These are phyloP conservation scores for Incumbomyces delicatus DNA, from an alignment of 2,329 filamentous ascomycete genomes.

Conservation along the genomic window DNA sequence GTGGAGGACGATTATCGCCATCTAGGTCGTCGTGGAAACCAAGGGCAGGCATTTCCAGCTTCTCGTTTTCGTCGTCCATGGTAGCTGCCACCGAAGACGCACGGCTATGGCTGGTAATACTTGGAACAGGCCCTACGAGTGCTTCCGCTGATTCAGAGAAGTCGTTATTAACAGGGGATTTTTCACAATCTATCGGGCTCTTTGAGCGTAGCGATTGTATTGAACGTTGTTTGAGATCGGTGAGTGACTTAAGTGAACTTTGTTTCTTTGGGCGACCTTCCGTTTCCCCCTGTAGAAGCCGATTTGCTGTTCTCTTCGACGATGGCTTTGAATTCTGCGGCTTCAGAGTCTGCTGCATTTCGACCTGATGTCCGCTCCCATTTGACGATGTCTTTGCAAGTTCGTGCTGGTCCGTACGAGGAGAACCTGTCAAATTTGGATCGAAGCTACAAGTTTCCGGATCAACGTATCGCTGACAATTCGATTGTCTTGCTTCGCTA, in stretches of 20 bases:
- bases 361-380: background rate
- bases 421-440: background rate
- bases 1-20: slow-evolving; percentile 22
- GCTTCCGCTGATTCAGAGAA: slow-evolving; percentile 14
- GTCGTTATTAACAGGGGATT: background rate
- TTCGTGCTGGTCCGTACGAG: background rate
- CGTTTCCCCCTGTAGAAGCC: background rate
- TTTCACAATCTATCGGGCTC: background rate
- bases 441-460: background rate
- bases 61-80: slow-evolving; percentile 17
- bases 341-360: background rate
- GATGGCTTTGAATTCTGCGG: slow-evolving; percentile 4
- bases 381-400: background rate
- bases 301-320: slow-evolving; percentile 1
- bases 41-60: slow-evolving; percentile 9
- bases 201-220: slow-evolving; percentile 10
- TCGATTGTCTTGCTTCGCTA: background rate
- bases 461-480: background rate
- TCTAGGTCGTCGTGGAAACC: slow-evolving; percentile 18
- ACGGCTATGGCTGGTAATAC: slow-evolving; percentile 9
- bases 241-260: background rate
- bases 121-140: slow-evolving; percentile 9
- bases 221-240: slow-evolving; percentile 10
- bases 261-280: background rate
- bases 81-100: slow-evolving; percentile 21